phyloP scores from a whole-genome alignment of 2,329 filamentous ascomycete species.

The Paecilomyces niveus region DNA sequence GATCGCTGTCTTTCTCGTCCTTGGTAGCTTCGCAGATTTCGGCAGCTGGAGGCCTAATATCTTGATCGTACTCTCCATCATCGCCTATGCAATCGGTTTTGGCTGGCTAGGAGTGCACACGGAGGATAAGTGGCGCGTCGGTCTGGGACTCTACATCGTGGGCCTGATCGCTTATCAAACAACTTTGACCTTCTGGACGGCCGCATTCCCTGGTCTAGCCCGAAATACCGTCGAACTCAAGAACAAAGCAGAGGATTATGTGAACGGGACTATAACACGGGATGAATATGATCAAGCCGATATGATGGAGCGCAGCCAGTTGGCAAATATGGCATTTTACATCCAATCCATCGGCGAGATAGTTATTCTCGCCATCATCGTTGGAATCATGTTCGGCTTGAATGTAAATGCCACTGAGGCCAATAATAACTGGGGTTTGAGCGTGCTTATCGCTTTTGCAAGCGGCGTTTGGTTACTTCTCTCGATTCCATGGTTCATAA shows the following conservation, averaged over 20 bases:
- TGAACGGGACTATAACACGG: constrained; percentile 46
- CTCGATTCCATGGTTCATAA: constrained; percentile 59
- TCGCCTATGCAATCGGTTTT: constrained; percentile 59
- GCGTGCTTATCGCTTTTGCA: constrained; percentile 58
- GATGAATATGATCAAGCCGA: constrained; percentile 56
- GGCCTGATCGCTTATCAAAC: constrained; percentile 61
- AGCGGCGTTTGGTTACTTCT: constrained; percentile 58
- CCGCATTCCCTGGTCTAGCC: constrained; percentile 54
- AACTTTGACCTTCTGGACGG: constrained; percentile 62
- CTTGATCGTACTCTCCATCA: constrained; percentile 52
- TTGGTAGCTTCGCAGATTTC: constrained; percentile 53
- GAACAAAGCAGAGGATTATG: constrained; percentile 43
- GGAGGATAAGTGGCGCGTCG: constrained; percentile 53
- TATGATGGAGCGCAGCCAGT: constrained; percentile 55
- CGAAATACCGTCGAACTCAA: constrained; percentile 48
- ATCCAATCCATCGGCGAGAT: constrained; percentile 57
- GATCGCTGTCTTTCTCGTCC: constrained; percentile 43
- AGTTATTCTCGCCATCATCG: constrained; percentile 56
- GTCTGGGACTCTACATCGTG: constrained; percentile 57
- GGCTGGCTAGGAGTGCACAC: constrained; percentile 61
- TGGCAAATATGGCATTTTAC: constrained; percentile 59
- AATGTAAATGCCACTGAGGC: constrained; percentile 51
- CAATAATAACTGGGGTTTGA: constrained; percentile 61
- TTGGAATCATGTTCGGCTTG: constrained; percentile 57
- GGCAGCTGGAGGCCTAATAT: constrained; percentile 58